Evolutionary conservation across 1,284 basidiomycete species (phyloP).

Genomic region (Cerioporus squamosus): DNA sequence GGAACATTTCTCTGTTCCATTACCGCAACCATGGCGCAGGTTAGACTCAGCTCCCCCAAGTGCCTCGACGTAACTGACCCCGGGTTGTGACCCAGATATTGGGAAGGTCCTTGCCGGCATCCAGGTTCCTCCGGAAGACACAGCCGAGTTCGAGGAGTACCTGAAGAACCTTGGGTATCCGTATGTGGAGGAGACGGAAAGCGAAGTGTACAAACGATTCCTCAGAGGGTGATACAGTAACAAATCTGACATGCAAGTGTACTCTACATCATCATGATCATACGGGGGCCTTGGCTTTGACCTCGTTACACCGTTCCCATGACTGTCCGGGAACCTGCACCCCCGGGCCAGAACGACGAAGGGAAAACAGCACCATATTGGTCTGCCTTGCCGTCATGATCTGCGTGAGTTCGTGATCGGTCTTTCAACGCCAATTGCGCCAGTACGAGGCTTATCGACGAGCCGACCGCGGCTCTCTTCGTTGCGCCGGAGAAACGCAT

Average conservation of each 20-base stretch:
- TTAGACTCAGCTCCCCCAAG: conserved; percentile 41
- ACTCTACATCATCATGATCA: background rate
- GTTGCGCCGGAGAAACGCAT: too few species aligned
- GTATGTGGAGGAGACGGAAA: conserved; percentile 94
- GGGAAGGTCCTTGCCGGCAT: conserved; percentile 93
- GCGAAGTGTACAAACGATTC: conserved; percentile 85
- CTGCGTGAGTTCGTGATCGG: too few species aligned
- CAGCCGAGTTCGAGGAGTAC: conserved; percentile 73
- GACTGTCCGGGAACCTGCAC: too few species aligned
- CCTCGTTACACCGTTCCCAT: too few species aligned
- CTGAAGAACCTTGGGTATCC: conserved; percentile 82
- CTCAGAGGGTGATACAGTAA: conserved; percentile 41
- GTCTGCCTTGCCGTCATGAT: too few species aligned
- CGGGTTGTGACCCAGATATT: conserved; percentile 60
- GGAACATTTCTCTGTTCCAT: conserved; percentile 98
- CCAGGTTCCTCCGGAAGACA: conserved; percentile 80
- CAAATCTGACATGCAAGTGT: background rate
- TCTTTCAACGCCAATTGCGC: too few species aligned
- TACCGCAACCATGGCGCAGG: conserved; percentile 97
- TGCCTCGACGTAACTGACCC: conserved; percentile 8
- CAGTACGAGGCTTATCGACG: too few species aligned
- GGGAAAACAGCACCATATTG: too few species aligned
- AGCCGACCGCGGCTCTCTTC: too few species aligned
- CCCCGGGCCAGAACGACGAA: too few species aligned
- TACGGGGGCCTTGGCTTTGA: background rate